Base-by-base conservation (phyloP, 2,329 filamentous ascomycete genomes). In the Penicillium sp. region DNA sequence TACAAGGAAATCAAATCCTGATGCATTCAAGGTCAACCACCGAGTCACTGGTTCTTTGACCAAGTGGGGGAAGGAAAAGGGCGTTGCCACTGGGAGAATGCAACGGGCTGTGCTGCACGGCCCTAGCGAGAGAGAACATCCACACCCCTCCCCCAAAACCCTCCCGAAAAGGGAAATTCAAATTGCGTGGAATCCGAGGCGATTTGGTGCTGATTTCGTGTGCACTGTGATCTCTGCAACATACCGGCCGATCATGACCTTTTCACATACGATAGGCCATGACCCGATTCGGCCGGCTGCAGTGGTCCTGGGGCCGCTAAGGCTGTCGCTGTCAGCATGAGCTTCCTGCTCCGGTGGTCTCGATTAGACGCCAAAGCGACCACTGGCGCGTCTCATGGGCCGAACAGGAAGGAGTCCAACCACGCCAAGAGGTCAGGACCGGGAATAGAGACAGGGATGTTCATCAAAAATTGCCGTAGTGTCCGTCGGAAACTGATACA, bases 231-330 rank as follows among this genome's bases (percentile, higher is more conserved):
- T 35, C 37, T 40, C 37, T 23, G 25, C 25, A 27, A 27, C 10
- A 27, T 13, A 11, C 10, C 23, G 33, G 42, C 34, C 42, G 42
- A 41, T 44, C 42, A 26, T 27, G 23, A 20, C 25, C n/a, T n/a
- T n/a, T n/a, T 27, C 25, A 5, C 35, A 22, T 36, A 29, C 31
- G 32, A 39, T 37, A 32, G 35, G 14, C 28, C 33, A 39, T 51
- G 36, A 36, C 48, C 45, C 15, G 5, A 42, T 48, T 45, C 1
- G 45, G 49, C 45, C 47, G 26, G 37, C 27, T 52, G 49, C 49
- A 52, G 45, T 37, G 41, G 32, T 37, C 27, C 32, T 9, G 32
- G 32, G 30, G 30, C 35, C 39, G 35, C 40, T 42, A 39, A 39
- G 25, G 25, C 25, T 27, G 35, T 32, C 36, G 35, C 30, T 9